phyloP scores from a whole-genome alignment of 345 rosid species.

The Corymbia maculata region DNA sequence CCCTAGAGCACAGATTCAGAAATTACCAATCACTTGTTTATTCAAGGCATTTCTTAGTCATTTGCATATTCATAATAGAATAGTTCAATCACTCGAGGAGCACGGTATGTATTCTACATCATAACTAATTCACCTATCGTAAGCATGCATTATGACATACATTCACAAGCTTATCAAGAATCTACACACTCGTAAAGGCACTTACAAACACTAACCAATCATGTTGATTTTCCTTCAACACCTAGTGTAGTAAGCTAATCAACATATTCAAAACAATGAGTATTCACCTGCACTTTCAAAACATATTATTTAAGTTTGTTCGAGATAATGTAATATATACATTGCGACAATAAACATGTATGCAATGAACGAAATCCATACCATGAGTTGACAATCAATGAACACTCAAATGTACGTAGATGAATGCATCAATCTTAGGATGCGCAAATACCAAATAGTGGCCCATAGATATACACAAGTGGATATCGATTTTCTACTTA shows the following conservation, averaged over 20 bases:
- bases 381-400: not conserved
- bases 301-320: not conserved
- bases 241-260: not conserved
- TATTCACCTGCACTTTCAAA: not conserved
- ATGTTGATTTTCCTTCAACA: not conserved
- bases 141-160: not conserved
- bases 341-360: not conserved
- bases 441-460: not conserved
- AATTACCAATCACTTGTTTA: not conserved
- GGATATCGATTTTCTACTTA: not conserved
- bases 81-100: not conserved
- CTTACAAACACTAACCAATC: not conserved
- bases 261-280: not conserved
- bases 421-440: not conserved
- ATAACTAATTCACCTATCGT: not conserved
- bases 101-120: not conserved
- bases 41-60: not conserved
- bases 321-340: not conserved
- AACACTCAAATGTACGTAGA: not conserved
- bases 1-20: not conserved
- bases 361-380: not conserved
- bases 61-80: not conserved
- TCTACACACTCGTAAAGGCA: not conserved
- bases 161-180: not conserved
- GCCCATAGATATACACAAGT: not conserved